Evolutionary conservation across 805 yeast genomes (phyloP), one percentile per base, ranked within the genome.

Genomic region (Starmerella tilneyi): DNA sequence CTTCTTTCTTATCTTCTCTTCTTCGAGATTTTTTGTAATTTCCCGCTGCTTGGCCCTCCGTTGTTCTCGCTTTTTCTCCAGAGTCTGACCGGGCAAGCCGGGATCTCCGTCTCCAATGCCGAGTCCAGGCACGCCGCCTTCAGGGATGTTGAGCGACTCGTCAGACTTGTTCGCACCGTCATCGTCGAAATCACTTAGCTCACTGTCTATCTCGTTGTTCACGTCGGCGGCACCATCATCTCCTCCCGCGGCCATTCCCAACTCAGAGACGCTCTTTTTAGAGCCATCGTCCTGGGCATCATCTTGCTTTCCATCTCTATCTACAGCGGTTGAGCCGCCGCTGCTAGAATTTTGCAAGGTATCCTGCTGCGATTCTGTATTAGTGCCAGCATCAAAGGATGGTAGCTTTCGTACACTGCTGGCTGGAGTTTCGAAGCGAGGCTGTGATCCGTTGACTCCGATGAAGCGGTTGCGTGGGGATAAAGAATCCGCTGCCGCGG

Each of bases 111-210:
- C 49, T 28, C 58, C 58, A 9, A 51, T 26, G 2, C 51, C 52
- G 20, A 56, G 47, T 4, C 59, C 59, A 9, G 59, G 59, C 2
- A 51, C 55, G 21, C 53, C 52, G 15, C 51, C 53, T n/a, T 33
- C 46, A 4, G 56, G 56, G 29, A 52, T 46, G 31, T 43, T 43
- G 12, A 51, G 27, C 11, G 34, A 45, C 11, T 46, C 49, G 6
- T 44, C 49, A 2, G 31, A 26, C 19, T 22, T 37, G 13, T 19
- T 41, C 6, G 20, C 35, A 15, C 12, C 33, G 27, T 11, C 11
- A 24, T 24, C 27, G 8, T 24, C 16, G 5, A 16, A 7, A 13
- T 27, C 16, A 21, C 19, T 31, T 24, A 21, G n/a, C 31, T 28
- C 15, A 13, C 13, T 28, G 31, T 28, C 31, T 17, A 8, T 3